A percentile compares a stretch with the other conserved stretches of the same genome.
Evolutionary conservation across 495 filamentous ascomycete genomes (phyloP).

Genomic region (Xylaria telfairii): DNA sequence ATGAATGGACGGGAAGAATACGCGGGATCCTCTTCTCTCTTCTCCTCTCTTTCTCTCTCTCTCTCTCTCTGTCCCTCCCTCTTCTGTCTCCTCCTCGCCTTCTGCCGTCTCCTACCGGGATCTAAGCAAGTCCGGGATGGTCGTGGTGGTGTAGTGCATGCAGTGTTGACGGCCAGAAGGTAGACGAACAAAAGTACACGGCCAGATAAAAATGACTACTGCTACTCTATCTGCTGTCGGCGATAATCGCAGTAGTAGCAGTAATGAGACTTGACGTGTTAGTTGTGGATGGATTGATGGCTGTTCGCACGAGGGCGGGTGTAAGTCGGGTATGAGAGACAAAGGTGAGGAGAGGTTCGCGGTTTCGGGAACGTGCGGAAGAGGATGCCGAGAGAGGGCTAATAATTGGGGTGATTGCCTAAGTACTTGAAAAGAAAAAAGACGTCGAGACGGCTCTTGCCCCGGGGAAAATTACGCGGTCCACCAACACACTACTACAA

Average conservation of each 20-base stretch:
- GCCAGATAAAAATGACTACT: neutral
- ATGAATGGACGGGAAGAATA: neutral
- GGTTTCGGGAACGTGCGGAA: conserved; percentile 24
- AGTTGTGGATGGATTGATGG: too few relatives aligned
- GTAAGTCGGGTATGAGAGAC: neutral
- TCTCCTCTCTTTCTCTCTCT: neutral
- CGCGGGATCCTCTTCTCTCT: neutral
- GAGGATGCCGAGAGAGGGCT: conserved; percentile 19
- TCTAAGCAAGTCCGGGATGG: neutral
- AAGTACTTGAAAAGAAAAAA: conserved; percentile 7
- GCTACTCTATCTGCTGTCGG: neutral
- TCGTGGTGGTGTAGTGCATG: too few relatives aligned
- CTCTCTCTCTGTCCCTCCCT: neutral
- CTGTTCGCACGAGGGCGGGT: neutral
- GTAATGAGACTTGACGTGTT: neutral
- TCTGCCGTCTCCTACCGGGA: neutral
- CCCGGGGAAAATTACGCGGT: conserved; percentile 21
- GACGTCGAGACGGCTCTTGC: neutral
- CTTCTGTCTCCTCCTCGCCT: neutral
- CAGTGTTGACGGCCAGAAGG: neutral
- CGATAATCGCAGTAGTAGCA: too few relatives aligned
- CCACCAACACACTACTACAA: conserved; percentile 11
- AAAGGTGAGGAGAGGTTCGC: neutral
- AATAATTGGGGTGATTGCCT: neutral
- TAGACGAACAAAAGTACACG: neutral